These are phyloP conservation scores for Triticum aestivum DNA, from an alignment of 176 grass and related monocot species.

Conservation along the genomic window DNA sequence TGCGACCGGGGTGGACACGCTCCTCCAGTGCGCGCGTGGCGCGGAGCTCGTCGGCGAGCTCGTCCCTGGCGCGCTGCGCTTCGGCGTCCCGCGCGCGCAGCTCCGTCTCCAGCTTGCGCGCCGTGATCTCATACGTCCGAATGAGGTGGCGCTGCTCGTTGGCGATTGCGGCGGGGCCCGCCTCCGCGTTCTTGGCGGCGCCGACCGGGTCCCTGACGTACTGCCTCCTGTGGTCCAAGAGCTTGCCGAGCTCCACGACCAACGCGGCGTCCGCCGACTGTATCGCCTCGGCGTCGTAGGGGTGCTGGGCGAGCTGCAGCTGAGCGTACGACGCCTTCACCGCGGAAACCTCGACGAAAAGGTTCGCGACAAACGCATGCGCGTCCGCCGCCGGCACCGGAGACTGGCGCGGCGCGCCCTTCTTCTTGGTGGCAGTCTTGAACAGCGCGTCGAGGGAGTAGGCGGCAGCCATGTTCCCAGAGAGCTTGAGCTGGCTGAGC, in stretches of 20 bases:
- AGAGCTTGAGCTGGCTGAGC: conserved; percentile 68
- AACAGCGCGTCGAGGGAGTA: conserved; percentile 43
- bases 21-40: conserved; percentile 39
- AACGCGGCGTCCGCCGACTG: conserved; percentile 57
- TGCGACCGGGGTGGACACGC: conserved; percentile 39
- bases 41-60: conserved; percentile 34
- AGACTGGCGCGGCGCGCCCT: background rate
- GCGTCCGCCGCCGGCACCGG: background rate
- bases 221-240: conserved; percentile 61
- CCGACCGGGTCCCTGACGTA: conserved; percentile 25
- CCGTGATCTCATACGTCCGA: conserved; percentile 70
- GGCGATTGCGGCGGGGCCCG: background rate
- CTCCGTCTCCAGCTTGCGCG: conserved; percentile 61
- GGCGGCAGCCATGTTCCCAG: conserved; percentile 50
- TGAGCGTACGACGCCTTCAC: conserved; percentile 89
- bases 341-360: conserved; percentile 69
- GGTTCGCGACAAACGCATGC: conserved; percentile 53
- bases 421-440: conserved; percentile 26
- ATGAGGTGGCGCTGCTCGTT: conserved; percentile 51
- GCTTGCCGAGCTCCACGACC: conserved; percentile 64
- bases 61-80: conserved; percentile 24
- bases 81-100: conserved; percentile 54
- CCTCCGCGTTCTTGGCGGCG: background rate
- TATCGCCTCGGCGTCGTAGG: conserved; percentile 66
- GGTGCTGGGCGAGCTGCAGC: conserved; percentile 73